Evolutionary conservation across 352 stramenopile genomes (phyloP).

Genomic region (Globisporangium takayamanum): DNA sequence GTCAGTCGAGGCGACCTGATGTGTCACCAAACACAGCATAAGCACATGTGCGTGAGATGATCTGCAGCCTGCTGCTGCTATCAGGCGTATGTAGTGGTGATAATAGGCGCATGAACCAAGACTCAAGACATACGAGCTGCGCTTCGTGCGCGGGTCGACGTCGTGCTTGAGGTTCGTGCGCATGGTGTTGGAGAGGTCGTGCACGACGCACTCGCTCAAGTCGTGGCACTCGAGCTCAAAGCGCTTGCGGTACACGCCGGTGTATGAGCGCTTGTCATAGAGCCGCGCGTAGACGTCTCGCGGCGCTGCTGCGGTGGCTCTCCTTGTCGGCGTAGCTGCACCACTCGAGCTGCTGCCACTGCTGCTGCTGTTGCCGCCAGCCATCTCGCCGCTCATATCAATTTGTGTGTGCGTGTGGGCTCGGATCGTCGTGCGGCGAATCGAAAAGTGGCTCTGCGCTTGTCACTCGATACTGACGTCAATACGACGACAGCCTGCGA

Average conservation of each 20-base stretch:
- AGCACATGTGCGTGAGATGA: not conserved
- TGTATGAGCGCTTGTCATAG: conserved; percentile 57
- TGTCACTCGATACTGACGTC: no score
- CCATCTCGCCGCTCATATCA: no score
- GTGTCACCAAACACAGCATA: not conserved
- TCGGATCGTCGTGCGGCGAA: no score
- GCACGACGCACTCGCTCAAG: conserved; percentile 40
- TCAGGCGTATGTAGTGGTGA: no score
- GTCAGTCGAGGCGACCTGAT: conserved; percentile 14
- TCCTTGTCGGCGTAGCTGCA: no score
- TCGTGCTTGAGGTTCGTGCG: conserved; percentile 50
- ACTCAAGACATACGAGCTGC: conserved; percentile 22
- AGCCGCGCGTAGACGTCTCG: conserved; percentile 47
- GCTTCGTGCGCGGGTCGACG: conserved; percentile 37
- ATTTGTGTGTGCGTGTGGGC: no score
- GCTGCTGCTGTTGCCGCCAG: no score
- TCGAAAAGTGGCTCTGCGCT: no score
- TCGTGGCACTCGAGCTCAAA: conserved; percentile 47
- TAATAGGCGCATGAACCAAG: no score
- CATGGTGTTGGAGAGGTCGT: conserved; percentile 49
- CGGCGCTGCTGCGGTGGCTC: conserved; percentile 1
- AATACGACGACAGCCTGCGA: no score
- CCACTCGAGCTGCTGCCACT: not conserved
- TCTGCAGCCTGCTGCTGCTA: no score
- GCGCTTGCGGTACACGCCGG: conserved; percentile 56